Base-by-base conservation (phyloP, 345 rosid species). In the Camelina hispida region DNA sequence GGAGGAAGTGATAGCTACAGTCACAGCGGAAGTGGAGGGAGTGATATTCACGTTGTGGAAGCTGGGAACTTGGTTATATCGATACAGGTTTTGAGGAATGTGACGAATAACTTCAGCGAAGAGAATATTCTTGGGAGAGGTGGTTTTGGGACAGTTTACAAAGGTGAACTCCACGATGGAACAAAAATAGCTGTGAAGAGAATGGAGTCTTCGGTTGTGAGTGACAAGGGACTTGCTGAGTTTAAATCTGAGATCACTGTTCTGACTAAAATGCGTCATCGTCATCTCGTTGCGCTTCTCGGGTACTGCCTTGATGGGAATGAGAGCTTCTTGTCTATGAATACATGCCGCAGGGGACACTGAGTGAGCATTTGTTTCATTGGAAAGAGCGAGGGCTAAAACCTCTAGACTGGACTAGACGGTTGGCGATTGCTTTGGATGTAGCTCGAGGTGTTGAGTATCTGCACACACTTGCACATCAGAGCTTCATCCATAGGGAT, bases 161-260 rank as follows among this genome's bases (percentile, higher is more conserved):
- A 84, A 83, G 98, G 97, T 2, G 94, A 89, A 67, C 69, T 93
- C 40, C 89, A 86, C 12, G 96, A 93, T 69, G 97, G 96, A 32
- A 91, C 93, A 4, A 89, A 91, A 75, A 91, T 93, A 69, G 97
- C 98, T 0, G 93, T 93, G 53, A 91, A 91, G 80, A 89, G 97
- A 69, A 93, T 91, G 97, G 89, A 93, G 79, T 84, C 91, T 1
- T 80, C 88, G 14, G 88, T 81, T 37, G 74, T 84, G 43, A 80
- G 72, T 43, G 88, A 87, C 32, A 88, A 88, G 68, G 90, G 94
- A 40, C 78, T 91, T 58, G 76, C 78, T 15, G 91, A 93, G 79
- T 93, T 91, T 62, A 86, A 61, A 81, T 88, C 97, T n/a, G 97
- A 93, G 85, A 91, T 91, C 77, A 84, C 86, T 1, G 97, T 91